phyloP scores from a whole-genome alignment of 495 filamentous ascomycete species.

The Penicillium silybi region DNA sequence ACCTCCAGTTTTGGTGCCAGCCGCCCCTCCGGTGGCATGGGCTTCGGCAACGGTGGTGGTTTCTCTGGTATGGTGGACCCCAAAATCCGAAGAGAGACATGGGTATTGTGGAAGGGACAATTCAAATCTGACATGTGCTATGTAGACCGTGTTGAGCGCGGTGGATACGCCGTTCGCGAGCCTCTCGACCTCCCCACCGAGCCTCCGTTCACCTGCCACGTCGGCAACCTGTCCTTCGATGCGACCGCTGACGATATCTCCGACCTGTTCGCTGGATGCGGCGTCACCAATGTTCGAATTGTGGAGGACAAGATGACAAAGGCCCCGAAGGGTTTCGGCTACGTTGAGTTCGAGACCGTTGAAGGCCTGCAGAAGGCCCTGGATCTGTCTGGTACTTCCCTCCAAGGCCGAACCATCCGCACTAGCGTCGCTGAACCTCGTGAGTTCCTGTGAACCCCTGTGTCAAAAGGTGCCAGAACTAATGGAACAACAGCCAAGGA shows the following conservation, averaged over 20 bases:
- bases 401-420: conserved; percentile 82
- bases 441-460: conserved; percentile 41
- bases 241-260: conserved; percentile 74
- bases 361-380: conserved; percentile 91
- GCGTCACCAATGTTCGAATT: conserved; percentile 84
- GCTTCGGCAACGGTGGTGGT: conserved; percentile 29
- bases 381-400: conserved; percentile 69
- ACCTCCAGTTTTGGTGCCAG: conserved; percentile 36
- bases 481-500: conserved; percentile 64
- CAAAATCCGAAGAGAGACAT: not conserved
- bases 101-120: not conserved
- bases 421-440: conserved; percentile 85
- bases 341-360: conserved; percentile 85
- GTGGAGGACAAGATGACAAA: conserved; percentile 91
- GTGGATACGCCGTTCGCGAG: conserved; percentile 69
- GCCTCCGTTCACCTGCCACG: conserved; percentile 91
- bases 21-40: conserved; percentile 43
- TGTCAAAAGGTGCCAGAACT: conserved; percentile 20
- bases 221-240: conserved; percentile 95
- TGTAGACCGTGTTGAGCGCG: conserved; percentile 36
- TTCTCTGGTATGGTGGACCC: conserved; percentile 4
- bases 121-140: conserved; percentile 13
- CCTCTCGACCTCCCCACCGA: conserved; percentile 81
- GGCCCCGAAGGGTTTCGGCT: conserved; percentile 95
- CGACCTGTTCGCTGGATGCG: conserved; percentile 80